Percentiles rank a stretch among this genome's conserved stretches.
Conservation (phyloP, 75 land plant species). For the Gnetum montanum region DNA sequence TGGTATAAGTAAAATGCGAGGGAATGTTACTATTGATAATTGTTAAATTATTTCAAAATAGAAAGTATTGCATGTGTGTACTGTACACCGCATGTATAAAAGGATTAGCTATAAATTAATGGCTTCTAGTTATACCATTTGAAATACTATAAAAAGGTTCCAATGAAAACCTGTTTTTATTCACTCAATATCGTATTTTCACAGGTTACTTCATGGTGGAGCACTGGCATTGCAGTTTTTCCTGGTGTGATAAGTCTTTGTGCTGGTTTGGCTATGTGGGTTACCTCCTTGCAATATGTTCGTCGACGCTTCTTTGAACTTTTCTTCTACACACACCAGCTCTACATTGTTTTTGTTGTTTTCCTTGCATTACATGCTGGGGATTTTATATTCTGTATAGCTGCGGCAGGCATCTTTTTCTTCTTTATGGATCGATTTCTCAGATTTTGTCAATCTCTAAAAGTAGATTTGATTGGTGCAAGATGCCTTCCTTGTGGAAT, state of each 20-base stretch:
- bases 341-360: slow-evolving; percentile 64
- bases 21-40: no score
- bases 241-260: slow-evolving; percentile 77
- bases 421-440: slow-evolving; percentile 82
- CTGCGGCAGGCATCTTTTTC: slow-evolving; percentile 55
- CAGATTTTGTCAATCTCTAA: slow-evolving; percentile 65
- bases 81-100: no score
- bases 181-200: no score
- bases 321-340: slow-evolving; percentile 90
- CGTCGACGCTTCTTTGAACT: slow-evolving; percentile 61
- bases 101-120: no score
- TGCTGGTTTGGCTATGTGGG: slow-evolving; percentile 86
- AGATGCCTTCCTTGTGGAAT: slow-evolving; percentile 64
- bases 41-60: no score
- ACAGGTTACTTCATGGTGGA: slow-evolving; percentile 46
- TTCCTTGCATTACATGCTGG: slow-evolving; percentile 74
- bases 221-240: slow-evolving; percentile 49
- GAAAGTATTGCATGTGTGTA: not conserved
- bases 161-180: no score
- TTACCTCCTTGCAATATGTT: slow-evolving; percentile 59
- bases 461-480: slow-evolving; percentile 57
- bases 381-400: slow-evolving; percentile 44
- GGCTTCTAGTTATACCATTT: no score
- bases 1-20: no score
- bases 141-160: no score